phyloP scores from a whole-genome alignment of 2,329 filamentous ascomycete species.

The Nemania sp. region DNA sequence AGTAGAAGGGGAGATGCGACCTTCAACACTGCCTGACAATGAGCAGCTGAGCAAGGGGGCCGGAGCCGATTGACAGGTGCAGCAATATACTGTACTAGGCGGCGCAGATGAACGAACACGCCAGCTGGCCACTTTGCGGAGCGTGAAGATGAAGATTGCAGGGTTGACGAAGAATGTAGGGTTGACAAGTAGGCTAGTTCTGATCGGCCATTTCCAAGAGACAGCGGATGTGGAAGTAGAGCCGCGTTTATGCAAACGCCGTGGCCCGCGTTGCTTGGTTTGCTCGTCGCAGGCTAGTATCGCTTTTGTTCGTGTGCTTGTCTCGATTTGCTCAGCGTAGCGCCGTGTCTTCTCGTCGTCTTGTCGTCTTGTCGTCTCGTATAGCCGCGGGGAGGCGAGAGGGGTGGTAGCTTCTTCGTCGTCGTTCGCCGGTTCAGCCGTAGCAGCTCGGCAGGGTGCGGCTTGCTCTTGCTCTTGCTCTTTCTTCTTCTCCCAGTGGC shows the following conservation, averaged over 20 bases:
- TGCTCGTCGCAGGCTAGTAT: slow-evolving; percentile 7
- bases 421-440: not conserved
- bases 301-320: slow-evolving; percentile 11
- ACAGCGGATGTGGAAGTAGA: slow-evolving; percentile 9
- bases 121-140: no score
- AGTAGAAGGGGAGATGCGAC: no score
- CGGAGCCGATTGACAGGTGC: not conserved
- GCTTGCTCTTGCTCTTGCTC: not conserved
- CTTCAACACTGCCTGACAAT: no score
- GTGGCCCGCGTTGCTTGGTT: not conserved
- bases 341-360: not conserved
- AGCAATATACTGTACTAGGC: slow-evolving; percentile 4
- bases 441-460: not conserved
- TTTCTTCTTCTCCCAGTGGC: no score
- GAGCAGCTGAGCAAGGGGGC: not conserved
- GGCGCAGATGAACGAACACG: slow-evolving; percentile 24
- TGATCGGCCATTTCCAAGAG: slow-evolving; percentile 33
- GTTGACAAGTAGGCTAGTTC: slow-evolving; percentile 30
- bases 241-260: slow-evolving; percentile 16
- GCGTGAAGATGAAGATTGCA: no score
- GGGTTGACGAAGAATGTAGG: slow-evolving; percentile 15
- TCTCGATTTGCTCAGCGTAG: slow-evolving; percentile 7
- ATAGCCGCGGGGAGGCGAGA: not conserved
- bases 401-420: not conserved
- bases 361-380: slow-evolving; percentile 11